Evolutionary conservation across 306 rosid species (phyloP).

Genomic region (Vicia faba): DNA sequence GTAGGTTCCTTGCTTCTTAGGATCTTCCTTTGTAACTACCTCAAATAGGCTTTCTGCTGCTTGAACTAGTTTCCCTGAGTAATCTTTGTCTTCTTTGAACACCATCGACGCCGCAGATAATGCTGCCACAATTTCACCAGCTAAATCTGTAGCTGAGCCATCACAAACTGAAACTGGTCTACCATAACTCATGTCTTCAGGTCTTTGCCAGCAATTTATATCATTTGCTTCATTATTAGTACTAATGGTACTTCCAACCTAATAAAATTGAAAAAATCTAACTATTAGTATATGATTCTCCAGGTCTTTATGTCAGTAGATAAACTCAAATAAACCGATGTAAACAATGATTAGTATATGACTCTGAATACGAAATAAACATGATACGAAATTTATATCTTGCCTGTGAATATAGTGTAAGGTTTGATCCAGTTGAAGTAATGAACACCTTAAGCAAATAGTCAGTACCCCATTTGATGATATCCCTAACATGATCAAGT

Average conservation of each 20-base stretch:
- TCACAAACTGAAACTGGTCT: constrained; percentile 69
- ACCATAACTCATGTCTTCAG: constrained; percentile 66
- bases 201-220: constrained; percentile 72
- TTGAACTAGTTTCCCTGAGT: constrained; percentile 49
- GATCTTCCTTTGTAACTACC: constrained; percentile 44
- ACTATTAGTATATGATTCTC: neutral
- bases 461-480: constrained; percentile 84
- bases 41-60: constrained; percentile 57
- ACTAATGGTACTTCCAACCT: constrained; percentile 72
- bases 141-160: constrained; percentile 72
- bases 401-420: constrained; percentile 69
- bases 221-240: constrained; percentile 46
- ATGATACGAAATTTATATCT: constrained; percentile 26
- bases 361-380: neutral
- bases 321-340: too few species aligned
- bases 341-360: neutral
- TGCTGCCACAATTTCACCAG: constrained; percentile 75
- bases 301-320: too few species aligned
- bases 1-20: constrained; percentile 60
- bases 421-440: constrained; percentile 47
- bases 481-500: constrained; percentile 77
- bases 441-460: constrained; percentile 67
- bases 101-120: constrained; percentile 79
- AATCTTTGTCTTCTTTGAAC: constrained; percentile 53
- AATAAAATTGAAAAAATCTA: constrained; percentile 20